Evolutionary conservation across 1,284 basidiomycete species (phyloP).

Genomic region (Naganishia albida): DNA sequence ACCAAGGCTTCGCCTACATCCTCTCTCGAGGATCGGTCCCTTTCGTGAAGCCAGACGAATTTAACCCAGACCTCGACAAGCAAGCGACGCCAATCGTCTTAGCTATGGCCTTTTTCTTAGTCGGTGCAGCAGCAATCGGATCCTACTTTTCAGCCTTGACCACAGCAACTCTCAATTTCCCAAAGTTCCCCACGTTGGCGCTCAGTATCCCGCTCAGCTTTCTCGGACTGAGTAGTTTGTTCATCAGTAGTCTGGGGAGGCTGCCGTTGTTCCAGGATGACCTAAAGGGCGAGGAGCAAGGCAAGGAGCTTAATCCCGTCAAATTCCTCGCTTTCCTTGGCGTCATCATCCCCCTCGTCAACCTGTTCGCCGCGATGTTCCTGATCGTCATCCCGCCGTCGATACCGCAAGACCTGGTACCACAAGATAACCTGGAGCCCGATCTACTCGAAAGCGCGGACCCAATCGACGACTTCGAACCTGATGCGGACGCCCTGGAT

Average conservation of each 20-base stretch:
- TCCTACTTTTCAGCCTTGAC: slow-evolving; percentile 51
- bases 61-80: slow-evolving; percentile 23
- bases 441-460: slow-evolving; percentile 8
- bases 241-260: slow-evolving; percentile 37
- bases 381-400: slow-evolving; percentile 41
- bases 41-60: slow-evolving; percentile 7
- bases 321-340: slow-evolving; percentile 50
- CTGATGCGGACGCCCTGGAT: slow-evolving; percentile 28
- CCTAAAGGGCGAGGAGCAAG: neutral
- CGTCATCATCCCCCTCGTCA: slow-evolving; percentile 44
- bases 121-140: slow-evolving; percentile 52
- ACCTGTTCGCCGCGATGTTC: slow-evolving; percentile 49
- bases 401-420: slow-evolving; percentile 18
- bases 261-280: slow-evolving; percentile 22
- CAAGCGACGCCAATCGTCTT: slow-evolving; percentile 34
- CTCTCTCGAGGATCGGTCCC: slow-evolving; percentile 33
- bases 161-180: slow-evolving; percentile 51
- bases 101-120: slow-evolving; percentile 47
- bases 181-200: slow-evolving; percentile 49
- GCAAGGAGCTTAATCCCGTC: slow-evolving; percentile 43
- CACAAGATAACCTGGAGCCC: slow-evolving; percentile 10
- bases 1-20: slow-evolving; percentile 47
- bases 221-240: slow-evolving; percentile 51
- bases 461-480: neutral
- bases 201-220: slow-evolving; percentile 51